These are phyloP conservation scores for Trichoderma gamsii DNA, from an alignment of 495 filamentous ascomycete species.

Conservation along the genomic window DNA sequence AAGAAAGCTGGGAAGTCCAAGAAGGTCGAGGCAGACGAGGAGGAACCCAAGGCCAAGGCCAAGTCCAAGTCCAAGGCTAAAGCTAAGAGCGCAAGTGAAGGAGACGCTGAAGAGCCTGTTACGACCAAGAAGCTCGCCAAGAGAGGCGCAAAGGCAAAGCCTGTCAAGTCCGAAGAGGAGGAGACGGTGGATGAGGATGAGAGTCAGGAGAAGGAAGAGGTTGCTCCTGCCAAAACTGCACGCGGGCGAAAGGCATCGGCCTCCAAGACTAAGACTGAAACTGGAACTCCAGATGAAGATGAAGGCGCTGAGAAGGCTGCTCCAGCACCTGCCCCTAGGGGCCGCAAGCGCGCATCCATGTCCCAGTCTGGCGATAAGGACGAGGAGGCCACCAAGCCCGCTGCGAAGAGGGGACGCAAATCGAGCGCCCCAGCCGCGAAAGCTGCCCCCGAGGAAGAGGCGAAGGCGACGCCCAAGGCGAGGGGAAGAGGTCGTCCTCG, in stretches of 20 bases:
- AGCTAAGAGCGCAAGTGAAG: conserved; percentile 19
- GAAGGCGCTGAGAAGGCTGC: conserved; percentile 4
- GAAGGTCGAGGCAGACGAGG: conserved; percentile 6
- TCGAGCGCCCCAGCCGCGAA: neutral
- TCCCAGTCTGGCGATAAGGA: neutral
- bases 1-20: conserved; percentile 15
- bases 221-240: neutral
- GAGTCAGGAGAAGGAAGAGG: conserved; percentile 20
- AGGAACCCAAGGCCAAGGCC: neutral
- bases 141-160: conserved; percentile 22
- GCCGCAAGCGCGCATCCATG: neutral
- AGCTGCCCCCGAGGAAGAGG: conserved; percentile 11
- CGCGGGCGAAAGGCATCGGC: conserved; percentile 5
- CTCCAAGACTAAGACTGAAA: neutral
- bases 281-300: neutral
- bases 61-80: conserved; percentile 12
- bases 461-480: conserved; percentile 19
- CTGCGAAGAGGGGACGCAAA: conserved; percentile 14
- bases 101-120: conserved; percentile 21
- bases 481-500: conserved; percentile 4
- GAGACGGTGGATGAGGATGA: conserved; percentile 27
- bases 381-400: conserved; percentile 2
- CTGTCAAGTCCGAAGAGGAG: conserved; percentile 19
- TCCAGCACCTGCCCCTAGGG: neutral
- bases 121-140: conserved; percentile 15